Evolutionary conservation across 176 grass and related monocot species (phyloP), one percentile per base, ranked within the genome.

Genomic region (Lolium perenne): DNA sequence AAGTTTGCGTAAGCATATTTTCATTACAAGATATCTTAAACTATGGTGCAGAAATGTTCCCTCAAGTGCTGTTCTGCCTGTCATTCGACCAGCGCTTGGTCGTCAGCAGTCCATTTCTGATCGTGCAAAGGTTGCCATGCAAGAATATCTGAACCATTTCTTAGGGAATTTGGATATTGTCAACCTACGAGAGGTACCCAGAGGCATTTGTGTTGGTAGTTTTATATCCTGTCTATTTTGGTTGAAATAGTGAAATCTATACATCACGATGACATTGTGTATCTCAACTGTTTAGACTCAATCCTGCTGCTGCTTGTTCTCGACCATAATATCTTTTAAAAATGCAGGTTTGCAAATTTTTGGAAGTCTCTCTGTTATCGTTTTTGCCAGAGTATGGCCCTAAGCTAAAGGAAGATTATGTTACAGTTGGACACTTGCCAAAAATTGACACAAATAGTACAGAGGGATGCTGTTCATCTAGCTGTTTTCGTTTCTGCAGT

Each of bases 71-170:
- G 95, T 92, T 68, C 84, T 98, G 60, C 95, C 95, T 82, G 91
- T 98, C 74, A 98, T 98, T 84, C 91, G 87, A 78, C 95, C 91
- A 73, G 93, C 91, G 77, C 66, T 97, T 84, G 95, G 93, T 55
- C 92, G 91, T 32, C 95, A 97, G 64, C 93, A 97, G 49, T 97
- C 93, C 11, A 85, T 98, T 88, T 95, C 95, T 69, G 95, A 95
- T 84, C 85, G 91, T 84, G 92, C 87, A 80, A 93, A 93, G 86
- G 82, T 93, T 49, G 95, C 95, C 81, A 95, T 98, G 95, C 93
- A 93, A 90, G 95, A 90, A 79, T 98, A 98, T 91, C 84, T 98
- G 55, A 95, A 95, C 80, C 93, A 95, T 89, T 98, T 98, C 78
- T 88, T 95, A 49, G 95, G 91, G 53, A 95, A 98, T 88, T 89